Base-by-base conservation (phyloP, 495 filamentous ascomycete genomes). In the Penicillium psychrofluorescens region DNA sequence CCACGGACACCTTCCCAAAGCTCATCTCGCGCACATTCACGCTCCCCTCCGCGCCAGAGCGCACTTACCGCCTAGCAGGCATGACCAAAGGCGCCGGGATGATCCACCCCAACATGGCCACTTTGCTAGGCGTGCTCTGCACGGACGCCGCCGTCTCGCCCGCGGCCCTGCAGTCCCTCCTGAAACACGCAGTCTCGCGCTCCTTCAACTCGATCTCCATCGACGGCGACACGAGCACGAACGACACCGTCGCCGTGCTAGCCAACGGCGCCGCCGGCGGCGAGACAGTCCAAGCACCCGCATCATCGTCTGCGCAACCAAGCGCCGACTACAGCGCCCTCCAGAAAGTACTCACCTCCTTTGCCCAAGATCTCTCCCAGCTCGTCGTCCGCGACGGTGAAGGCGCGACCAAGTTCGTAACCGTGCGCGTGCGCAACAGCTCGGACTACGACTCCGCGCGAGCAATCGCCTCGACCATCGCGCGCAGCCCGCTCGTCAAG, bases 101-200 rank as follows among this genome's bases (percentile, higher is more conserved):
- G 92, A 99, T 99, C 60, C 91, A 96, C 66, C 92, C 92, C 14
- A 96, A 99, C 71, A 95, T 98, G 91, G 92, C 90, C 35, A 99
- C 92, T 0, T 78, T 99, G 33, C 80, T 99, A 28, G 91, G 87
- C 38, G 86, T 97, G 43, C 78, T 97, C 56, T 90, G 88, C 59
- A 99, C 92, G 27, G 92, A 99, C 54, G 94, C 85, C 0, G 84
- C 89, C 11, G 82, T 97, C 56, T 75, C 78, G 7, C 72, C 87
- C 8, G 56, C 68, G 11, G 74, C 81, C 9, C 80, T 97, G 14
- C 77, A 81, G 44, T 61, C 69, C 0, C 69, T 89, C 13, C 83
- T 98, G 46, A 83, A 76, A 37, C 70, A 80, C 58, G 84, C 92
- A 38, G 83, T 87, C 29, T 80, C 86, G 49, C 78, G 83, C 43